A percentile compares a stretch with the other conserved stretches of the same genome.
Conservation (phyloP, 2,329 filamentous ascomycete genomes). For the Neofusicoccum cordaticola region DNA sequence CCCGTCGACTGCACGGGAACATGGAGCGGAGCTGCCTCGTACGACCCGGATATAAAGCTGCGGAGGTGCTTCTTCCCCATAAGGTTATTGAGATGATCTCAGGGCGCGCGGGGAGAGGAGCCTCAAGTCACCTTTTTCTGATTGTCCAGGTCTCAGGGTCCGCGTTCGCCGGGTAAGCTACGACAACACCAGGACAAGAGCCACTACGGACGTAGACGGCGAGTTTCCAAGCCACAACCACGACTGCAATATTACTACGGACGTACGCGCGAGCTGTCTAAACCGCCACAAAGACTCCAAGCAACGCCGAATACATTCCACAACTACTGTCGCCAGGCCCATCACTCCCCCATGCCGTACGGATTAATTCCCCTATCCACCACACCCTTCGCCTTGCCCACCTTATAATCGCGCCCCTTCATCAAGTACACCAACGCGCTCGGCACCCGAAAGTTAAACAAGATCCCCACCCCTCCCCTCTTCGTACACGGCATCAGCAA, state of each 20-base stretch:
- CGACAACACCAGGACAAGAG: too few species aligned
- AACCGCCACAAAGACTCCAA: not conserved
- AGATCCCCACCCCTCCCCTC: conserved; percentile 36
- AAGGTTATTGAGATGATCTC: not conserved
- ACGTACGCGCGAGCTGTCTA: not conserved
- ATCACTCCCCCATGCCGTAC: conserved; percentile 19
- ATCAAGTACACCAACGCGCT: conserved; percentile 31
- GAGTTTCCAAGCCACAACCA: too few species aligned
- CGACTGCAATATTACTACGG: not conserved
- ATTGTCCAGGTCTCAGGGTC: not conserved
- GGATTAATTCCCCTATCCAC: conserved; percentile 25
- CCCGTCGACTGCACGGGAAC: not conserved
- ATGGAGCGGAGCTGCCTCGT: not conserved
- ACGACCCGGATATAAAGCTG: not conserved
- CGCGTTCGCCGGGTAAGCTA: not conserved
- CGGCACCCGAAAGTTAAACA: conserved; percentile 33
- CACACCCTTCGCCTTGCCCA: conserved; percentile 24
- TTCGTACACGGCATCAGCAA: conserved; percentile 22
- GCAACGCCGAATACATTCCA: not conserved
- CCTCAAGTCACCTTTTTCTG: not conserved
- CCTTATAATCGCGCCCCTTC: conserved; percentile 39
- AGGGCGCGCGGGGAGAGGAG: not conserved
- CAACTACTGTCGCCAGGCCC: not conserved
- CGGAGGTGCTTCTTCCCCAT: not conserved
- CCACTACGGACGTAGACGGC: too few species aligned